A percentile compares a stretch with the other conserved stretches of the same genome.
phyloP scores from a whole-genome alignment of 257 asterid species.

The Ophiorrhiza pumila region DNA sequence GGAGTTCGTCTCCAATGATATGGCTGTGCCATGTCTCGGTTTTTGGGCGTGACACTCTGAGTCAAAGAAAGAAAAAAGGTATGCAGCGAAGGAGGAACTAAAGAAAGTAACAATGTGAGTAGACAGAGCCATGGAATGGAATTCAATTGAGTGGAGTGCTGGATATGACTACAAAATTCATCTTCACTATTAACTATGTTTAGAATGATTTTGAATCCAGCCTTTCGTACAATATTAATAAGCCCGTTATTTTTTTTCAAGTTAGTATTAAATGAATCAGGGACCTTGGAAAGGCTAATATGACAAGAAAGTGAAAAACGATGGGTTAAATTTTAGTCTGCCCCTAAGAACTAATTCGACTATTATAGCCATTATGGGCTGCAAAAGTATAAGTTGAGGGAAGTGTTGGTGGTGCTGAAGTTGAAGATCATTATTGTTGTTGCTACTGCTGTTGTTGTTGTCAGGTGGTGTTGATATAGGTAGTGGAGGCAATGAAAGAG shows the following conservation, averaged over 20 bases:
- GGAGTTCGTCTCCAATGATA: too few species aligned
- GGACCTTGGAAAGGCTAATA: conserved; percentile 20
- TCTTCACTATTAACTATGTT: conserved; percentile 25
- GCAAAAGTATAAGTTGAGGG: too few species aligned
- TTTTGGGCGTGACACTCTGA: too few species aligned
- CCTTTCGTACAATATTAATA: conserved; percentile 17
- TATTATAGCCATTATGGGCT: conserved; percentile 26
- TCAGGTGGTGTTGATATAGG: too few species aligned
- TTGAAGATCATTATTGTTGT: too few species aligned
- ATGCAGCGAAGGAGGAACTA: too few species aligned
- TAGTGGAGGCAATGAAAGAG: too few species aligned
- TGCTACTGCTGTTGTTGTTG: too few species aligned
- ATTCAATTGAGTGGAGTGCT: conserved; percentile 35
- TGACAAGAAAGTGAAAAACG: conserved; percentile 24
- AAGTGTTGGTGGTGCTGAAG: too few species aligned
- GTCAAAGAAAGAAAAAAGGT: too few species aligned
- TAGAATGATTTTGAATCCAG: conserved; percentile 27
- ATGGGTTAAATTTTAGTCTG: conserved; percentile 33
- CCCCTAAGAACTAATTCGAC: conserved; percentile 28
- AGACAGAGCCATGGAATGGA: conserved; percentile 44
- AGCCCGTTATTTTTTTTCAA: conserved; percentile 24
- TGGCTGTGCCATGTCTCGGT: too few species aligned
- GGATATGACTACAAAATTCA: conserved; percentile 29
- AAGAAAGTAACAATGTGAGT: too few species aligned
- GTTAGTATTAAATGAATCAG: conserved; percentile 33